A percentile compares a stretch with the other conserved stretches of the same genome.
Evolutionary conservation across 176 grass and related monocot species (phyloP).

Genomic region (Carex parvula): DNA sequence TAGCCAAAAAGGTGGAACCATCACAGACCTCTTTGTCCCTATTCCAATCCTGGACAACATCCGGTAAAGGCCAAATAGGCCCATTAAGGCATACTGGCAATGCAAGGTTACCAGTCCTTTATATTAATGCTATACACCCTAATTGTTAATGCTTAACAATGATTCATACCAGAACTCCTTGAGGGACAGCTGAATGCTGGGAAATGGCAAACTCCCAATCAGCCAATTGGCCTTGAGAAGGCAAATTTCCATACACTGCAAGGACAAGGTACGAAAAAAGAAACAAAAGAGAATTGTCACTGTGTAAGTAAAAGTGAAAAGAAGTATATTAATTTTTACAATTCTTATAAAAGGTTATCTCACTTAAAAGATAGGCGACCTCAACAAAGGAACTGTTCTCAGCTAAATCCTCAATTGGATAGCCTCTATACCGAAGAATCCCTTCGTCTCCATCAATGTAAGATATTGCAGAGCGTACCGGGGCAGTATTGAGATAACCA

Average conservation of each 20-base stretch:
- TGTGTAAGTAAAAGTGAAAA: not conserved
- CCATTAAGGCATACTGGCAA: not conserved
- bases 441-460: conserved; percentile 97
- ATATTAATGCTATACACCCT: not conserved
- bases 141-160: not conserved
- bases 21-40: not conserved
- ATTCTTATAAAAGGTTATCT: conserved; percentile 24
- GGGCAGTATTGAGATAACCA: conserved; percentile 90
- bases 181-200: conserved; percentile 90
- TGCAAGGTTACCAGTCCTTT: not conserved
- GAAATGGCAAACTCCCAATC: conserved; percentile 88
- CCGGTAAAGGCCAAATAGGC: not conserved
- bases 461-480: conserved; percentile 73
- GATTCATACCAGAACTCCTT: conserved; percentile 69
- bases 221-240: conserved; percentile 58
- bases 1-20: not conserved
- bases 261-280: not conserved
- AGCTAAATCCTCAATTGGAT: conserved; percentile 93
- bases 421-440: conserved; percentile 97
- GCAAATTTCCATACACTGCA: conserved; percentile 89
- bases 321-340: not conserved
- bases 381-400: conserved; percentile 85
- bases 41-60: not conserved
- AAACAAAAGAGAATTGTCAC: not conserved
- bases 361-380: conserved; percentile 90